Conservation (phyloP, 176 grass and related monocot species). For the Areca catechu region DNA sequence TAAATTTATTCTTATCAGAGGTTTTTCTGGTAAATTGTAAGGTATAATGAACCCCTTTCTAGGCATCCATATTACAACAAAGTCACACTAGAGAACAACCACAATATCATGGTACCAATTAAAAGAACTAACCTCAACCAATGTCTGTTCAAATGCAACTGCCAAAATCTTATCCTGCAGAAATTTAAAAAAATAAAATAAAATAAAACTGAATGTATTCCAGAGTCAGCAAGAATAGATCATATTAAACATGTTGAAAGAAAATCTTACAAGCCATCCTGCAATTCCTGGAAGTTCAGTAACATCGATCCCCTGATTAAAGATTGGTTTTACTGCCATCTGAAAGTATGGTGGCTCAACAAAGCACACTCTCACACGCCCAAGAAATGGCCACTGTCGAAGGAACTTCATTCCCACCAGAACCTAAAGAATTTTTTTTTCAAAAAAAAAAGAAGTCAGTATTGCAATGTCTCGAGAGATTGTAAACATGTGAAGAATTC, state of each 20-base stretch:
- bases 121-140: constrained; percentile 70
- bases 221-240: background rate
- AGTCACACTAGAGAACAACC: too few relatives aligned
- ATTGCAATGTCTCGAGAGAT: too few relatives aligned
- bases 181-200: too few relatives aligned
- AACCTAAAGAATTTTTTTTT: constrained; percentile 40
- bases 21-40: too few relatives aligned
- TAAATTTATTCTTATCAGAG: too few relatives aligned
- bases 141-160: constrained; percentile 83
- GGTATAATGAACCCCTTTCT: too few relatives aligned
- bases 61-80: too few relatives aligned
- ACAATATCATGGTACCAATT: too few relatives aligned
- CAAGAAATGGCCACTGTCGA: constrained; percentile 73
- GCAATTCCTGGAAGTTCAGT: constrained; percentile 92
- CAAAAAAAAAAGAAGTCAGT: too few relatives aligned
- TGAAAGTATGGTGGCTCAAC: constrained; percentile 95
- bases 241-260: constrained; percentile 11
- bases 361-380: constrained; percentile 85
- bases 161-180: constrained; percentile 83
- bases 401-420: constrained; percentile 93
- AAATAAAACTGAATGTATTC: constrained; percentile 4
- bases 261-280: constrained; percentile 72
- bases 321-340: constrained; percentile 84
- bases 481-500: too few relatives aligned
- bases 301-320: constrained; percentile 83